These are phyloP conservation scores for Lactarius tabidus DNA, from an alignment of 768 basidiomycete species.

Conservation along the genomic window DNA sequence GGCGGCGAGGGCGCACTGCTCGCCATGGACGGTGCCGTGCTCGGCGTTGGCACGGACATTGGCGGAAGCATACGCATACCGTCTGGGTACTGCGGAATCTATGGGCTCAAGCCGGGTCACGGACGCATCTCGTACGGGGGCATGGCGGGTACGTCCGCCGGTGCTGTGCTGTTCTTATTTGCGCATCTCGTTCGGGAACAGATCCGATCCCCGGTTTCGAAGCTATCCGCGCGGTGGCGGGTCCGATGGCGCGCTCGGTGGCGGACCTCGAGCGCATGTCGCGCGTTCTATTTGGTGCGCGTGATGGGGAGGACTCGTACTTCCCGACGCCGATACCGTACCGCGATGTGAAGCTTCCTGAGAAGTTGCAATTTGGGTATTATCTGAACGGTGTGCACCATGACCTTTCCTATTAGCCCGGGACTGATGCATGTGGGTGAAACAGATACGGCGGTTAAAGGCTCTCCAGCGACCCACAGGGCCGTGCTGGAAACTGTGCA, in stretches of 20 bases:
- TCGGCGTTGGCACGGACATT: constrained; percentile 79
- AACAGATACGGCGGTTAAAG: constrained; percentile 12
- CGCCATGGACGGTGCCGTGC: constrained; percentile 70
- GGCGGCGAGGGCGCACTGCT: constrained; percentile 65
- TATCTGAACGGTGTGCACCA: constrained; percentile 49
- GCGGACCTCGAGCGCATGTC: constrained; percentile 64
- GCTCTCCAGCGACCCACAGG: constrained; percentile 28
- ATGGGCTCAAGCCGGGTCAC: constrained; percentile 65
- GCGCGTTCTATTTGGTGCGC: constrained; percentile 47
- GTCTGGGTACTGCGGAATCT: constrained; percentile 72
- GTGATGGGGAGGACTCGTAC: not conserved
- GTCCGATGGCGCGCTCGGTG: constrained; percentile 68
- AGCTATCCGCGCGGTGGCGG: constrained; percentile 50
- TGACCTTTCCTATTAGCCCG: not conserved
- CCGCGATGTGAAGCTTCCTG: constrained; percentile 48
- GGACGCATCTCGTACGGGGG: constrained; percentile 54
- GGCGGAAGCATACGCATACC: constrained; percentile 85
- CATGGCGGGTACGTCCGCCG: constrained; percentile 37
- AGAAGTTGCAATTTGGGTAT: constrained; percentile 70
- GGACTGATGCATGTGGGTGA: not conserved
- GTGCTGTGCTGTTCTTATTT: not conserved
- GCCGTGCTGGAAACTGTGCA: constrained; percentile 38
- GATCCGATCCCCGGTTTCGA: constrained; percentile 67
- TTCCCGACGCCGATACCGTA: constrained; percentile 54
- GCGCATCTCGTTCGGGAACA: constrained; percentile 27